phyloP scores from a whole-genome alignment of 805 yeast species.

The Zygoascus bituminiphila region DNA sequence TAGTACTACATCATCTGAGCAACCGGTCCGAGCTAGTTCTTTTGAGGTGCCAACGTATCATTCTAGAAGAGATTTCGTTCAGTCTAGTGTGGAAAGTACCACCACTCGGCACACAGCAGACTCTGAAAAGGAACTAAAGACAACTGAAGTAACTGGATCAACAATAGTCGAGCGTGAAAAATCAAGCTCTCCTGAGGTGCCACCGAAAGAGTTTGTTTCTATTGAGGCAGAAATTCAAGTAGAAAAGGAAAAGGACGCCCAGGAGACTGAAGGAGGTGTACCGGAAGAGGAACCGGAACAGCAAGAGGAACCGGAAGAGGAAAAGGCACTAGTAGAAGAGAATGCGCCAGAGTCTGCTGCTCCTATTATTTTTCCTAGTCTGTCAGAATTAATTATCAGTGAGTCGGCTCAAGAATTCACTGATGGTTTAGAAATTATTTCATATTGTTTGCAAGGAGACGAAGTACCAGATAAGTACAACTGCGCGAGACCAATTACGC shows the following conservation, averaged over 20 bases:
- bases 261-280: neutral
- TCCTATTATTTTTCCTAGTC: slow-evolving; percentile 14
- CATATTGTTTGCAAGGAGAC: slow-evolving; percentile 14
- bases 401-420: slow-evolving; percentile 12
- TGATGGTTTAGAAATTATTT: slow-evolving; percentile 15
- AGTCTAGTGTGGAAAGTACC: neutral
- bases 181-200: neutral
- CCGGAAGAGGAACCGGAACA: neutral
- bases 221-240: neutral
- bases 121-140: neutral
- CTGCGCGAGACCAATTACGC: slow-evolving; percentile 12
- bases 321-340: neutral
- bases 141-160: too few relatives aligned
- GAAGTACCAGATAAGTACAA: slow-evolving; percentile 12
- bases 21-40: neutral
- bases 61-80: neutral
- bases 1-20: neutral
- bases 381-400: slow-evolving; percentile 15
- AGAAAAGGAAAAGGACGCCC: neutral
- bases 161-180: too few relatives aligned
- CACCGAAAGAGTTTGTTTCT: neutral
- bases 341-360: neutral
- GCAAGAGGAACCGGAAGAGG: neutral
- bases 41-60: neutral
- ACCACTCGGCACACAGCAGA: neutral